phyloP scores from a whole-genome alignment of 768 basidiomycete genomes.

The Rhizopogon vinicolor region DNA sequence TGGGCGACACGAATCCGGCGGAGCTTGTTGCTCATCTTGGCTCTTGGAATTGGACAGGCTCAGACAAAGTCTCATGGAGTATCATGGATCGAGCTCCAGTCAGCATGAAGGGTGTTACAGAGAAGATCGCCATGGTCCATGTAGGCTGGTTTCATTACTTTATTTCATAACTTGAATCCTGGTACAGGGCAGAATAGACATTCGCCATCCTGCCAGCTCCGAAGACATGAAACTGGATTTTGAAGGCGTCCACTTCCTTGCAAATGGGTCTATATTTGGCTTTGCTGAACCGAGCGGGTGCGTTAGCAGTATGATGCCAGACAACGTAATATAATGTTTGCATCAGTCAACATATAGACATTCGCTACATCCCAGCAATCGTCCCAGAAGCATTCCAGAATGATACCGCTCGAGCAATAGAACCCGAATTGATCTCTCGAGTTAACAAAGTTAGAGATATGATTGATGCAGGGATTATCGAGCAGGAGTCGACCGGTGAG shows the following conservation, averaged over 20 bases:
- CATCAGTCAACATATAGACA: slow-evolving; percentile 53
- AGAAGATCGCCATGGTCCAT: slow-evolving; percentile 56
- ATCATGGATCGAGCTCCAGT: slow-evolving; percentile 54
- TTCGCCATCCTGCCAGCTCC: slow-evolving; percentile 45
- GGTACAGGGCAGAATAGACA: slow-evolving; percentile 63
- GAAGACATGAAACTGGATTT: slow-evolving; percentile 69
- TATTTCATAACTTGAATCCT: background rate
- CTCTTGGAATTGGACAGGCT: slow-evolving; percentile 68
- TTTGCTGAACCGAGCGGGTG: slow-evolving; percentile 64
- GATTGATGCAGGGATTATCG: slow-evolving; percentile 61
- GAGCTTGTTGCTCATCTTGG: slow-evolving; percentile 43
- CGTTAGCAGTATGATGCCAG: slow-evolving; percentile 8
- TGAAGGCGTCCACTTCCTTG: slow-evolving; percentile 70
- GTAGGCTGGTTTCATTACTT: slow-evolving; percentile 36
- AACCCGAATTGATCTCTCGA: slow-evolving; percentile 54
- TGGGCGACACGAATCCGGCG: slow-evolving; percentile 47
- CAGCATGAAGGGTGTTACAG: slow-evolving; percentile 31
- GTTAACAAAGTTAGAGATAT: slow-evolving; percentile 56
- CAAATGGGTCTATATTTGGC: slow-evolving; percentile 75
- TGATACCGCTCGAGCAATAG: slow-evolving; percentile 53
- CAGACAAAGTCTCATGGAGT: slow-evolving; percentile 60
- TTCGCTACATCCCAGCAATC: slow-evolving; percentile 60
- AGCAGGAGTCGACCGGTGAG: slow-evolving; percentile 41
- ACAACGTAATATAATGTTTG: background rate
- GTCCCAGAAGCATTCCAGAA: slow-evolving; percentile 55